Percentiles rank a stretch among this genome's conserved stretches.
Evolutionary conservation across 805 yeast genomes (phyloP).

Genomic region (Candida anglica): DNA sequence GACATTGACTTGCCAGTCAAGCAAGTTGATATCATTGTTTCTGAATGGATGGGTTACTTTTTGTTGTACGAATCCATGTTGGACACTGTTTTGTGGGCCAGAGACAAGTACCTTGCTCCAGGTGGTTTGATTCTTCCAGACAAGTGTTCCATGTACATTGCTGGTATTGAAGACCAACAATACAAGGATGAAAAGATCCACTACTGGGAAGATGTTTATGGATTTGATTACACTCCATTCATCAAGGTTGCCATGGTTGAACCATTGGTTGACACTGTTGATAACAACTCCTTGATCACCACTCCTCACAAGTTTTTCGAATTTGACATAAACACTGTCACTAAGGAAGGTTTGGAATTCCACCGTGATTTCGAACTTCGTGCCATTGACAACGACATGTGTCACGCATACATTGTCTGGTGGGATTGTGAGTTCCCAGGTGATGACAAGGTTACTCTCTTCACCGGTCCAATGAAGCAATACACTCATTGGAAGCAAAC

Average conservation of each 20-base stretch:
- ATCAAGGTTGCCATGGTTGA: conserved; percentile 82
- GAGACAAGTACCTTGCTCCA: conserved; percentile 78
- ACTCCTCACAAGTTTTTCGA: conserved; percentile 67
- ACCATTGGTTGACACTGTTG: conserved; percentile 95
- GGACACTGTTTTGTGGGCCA: conserved; percentile 90
- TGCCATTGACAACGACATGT: conserved; percentile 73
- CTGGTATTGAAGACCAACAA: conserved; percentile 89
- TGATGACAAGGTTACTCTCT: conserved; percentile 63
- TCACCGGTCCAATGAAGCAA: conserved; percentile 91
- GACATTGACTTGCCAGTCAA: conserved; percentile 83
- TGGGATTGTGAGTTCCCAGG: conserved; percentile 89
- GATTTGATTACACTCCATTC: conserved; percentile 93
- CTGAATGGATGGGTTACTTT: conserved; percentile 99
- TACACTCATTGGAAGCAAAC: conserved; percentile 99
- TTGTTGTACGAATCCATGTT: conserved; percentile 95
- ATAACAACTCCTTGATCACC: conserved; percentile 69
- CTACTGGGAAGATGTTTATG: conserved; percentile 96
- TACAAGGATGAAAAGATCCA: conserved; percentile 88
- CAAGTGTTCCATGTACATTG: conserved; percentile 82
- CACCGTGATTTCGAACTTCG: conserved; percentile 62
- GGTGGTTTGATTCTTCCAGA: conserved; percentile 96
- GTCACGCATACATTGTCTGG: conserved; percentile 92
- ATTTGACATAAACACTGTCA: conserved; percentile 87
- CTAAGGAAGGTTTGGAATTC: conserved; percentile 77
- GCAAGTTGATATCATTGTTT: conserved; percentile 88